phyloP scores from a whole-genome alignment of 2,329 filamentous ascomycete species.

The Monilinia aucupariae region DNA sequence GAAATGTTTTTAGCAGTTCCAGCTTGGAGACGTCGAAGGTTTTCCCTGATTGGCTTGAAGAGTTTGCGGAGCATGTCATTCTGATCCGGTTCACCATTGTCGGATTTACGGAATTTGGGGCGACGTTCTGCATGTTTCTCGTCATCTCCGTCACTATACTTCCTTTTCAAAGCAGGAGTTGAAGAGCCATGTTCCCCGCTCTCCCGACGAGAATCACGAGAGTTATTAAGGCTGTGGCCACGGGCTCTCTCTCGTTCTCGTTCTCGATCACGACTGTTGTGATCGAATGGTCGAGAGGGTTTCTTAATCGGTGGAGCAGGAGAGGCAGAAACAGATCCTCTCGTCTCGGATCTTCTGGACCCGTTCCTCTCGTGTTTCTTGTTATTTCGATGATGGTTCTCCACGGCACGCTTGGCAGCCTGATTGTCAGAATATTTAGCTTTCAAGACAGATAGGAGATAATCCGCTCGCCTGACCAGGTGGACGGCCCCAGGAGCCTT shows the following conservation, averaged over 20 bases:
- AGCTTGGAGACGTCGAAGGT: conserved; percentile 53
- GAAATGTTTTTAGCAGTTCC: conserved; percentile 59
- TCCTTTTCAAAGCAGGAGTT: conserved; percentile 51
- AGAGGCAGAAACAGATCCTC: conserved; percentile 62
- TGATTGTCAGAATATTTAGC: conserved; percentile 74
- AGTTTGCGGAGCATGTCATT: conserved; percentile 23
- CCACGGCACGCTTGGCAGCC: conserved; percentile 70
- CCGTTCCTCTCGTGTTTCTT: conserved; percentile 64
- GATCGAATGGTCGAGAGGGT: conserved; percentile 36
- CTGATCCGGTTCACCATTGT: conserved; percentile 38
- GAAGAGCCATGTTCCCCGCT: conserved; percentile 24
- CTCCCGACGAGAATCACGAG: conserved; percentile 26
- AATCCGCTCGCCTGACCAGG: conserved; percentile 88
- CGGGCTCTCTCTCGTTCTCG: conserved; percentile 45
- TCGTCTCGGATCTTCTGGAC: conserved; percentile 53
- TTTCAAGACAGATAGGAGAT: conserved; percentile 88
- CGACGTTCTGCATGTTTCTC: conserved; percentile 46
- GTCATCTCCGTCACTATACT: conserved; percentile 50
- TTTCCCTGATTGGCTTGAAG: conserved; percentile 54
- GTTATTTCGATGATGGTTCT: conserved; percentile 93
- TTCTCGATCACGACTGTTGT: conserved; percentile 45
- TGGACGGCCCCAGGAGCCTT: conserved; percentile 97
- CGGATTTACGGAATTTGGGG: conserved; percentile 48
- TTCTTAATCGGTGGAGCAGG: conserved; percentile 55
- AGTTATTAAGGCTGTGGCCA: conserved; percentile 40